phyloP scores from a whole-genome alignment of 208 protist species.

The Crithidia expoeki region DNA sequence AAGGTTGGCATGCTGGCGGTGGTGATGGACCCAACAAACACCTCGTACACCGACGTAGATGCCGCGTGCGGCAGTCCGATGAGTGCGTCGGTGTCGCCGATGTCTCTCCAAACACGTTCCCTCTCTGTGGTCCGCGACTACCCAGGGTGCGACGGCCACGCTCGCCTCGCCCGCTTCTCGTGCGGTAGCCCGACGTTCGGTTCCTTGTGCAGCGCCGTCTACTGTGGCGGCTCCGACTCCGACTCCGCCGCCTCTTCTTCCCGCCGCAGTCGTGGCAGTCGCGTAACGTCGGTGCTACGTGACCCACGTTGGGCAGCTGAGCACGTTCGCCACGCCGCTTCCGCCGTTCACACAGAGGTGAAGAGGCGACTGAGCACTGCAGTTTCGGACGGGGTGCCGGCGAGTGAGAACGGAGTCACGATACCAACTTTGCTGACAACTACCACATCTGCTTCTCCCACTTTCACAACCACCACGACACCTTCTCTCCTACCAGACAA shows the following conservation, averaged over 20 bases:
- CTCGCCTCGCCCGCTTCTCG: neutral
- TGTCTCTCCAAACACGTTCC: neutral
- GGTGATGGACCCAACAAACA: neutral
- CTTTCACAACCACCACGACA: neutral
- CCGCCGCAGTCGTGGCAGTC: conserved; percentile 14
- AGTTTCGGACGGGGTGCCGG: neutral
- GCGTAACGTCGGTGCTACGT: conserved; percentile 8
- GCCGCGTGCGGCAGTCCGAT: neutral
- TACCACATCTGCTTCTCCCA: neutral
- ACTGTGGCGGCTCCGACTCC: neutral
- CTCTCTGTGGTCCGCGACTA: conserved; percentile 1
- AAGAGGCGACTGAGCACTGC: conserved; percentile 7
- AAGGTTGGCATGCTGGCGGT: neutral
- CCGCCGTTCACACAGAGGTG: conserved; percentile 7
- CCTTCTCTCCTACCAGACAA: neutral
- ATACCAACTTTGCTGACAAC: neutral
- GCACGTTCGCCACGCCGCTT: conserved; percentile 17
- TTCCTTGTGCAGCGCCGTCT: neutral
- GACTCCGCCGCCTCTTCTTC: conserved; percentile 9
- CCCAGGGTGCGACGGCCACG: neutral
- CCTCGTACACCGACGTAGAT: neutral
- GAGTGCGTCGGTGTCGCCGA: neutral
- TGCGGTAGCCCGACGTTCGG: neutral
- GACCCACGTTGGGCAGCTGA: conserved; percentile 29
- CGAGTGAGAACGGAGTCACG: neutral